Evolutionary conservation across 2,329 filamentous ascomycete species (phyloP).

Genomic region (Didymosphaeria variabile): DNA sequence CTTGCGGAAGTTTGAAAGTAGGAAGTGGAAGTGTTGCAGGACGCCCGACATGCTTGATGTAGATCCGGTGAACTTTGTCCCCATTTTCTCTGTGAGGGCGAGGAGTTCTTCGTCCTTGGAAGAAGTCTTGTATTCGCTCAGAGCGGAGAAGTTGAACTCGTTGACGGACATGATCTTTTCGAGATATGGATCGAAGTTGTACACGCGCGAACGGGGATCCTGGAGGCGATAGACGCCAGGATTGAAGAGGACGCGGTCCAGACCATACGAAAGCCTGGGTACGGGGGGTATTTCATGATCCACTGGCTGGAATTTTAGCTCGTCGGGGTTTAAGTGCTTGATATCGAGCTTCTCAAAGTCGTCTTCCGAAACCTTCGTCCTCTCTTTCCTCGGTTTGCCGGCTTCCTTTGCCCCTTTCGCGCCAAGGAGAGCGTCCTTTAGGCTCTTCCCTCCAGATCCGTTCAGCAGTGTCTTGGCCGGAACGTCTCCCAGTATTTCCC

Average conservation of each 20-base stretch:
- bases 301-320: slow-evolving; percentile 49
- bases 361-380: slow-evolving; percentile 15
- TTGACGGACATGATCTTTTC: slow-evolving; percentile 90
- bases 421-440: slow-evolving; percentile 8
- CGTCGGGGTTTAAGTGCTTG: slow-evolving; percentile 32
- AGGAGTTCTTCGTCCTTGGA: slow-evolving; percentile 80
- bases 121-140: slow-evolving; percentile 90
- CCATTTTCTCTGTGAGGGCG: slow-evolving; percentile 70
- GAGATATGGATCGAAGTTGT: slow-evolving; percentile 96
- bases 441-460: not conserved
- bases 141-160: slow-evolving; percentile 89
- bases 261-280: slow-evolving; percentile 74
- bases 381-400: slow-evolving; percentile 16
- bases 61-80: slow-evolving; percentile 88
- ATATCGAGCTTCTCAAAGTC: slow-evolving; percentile 32
- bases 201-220: slow-evolving; percentile 86
- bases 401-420: not conserved
- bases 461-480: slow-evolving; percentile 12
- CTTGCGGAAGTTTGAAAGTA: slow-evolving; percentile 83
- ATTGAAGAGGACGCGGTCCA: slow-evolving; percentile 95
- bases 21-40: slow-evolving; percentile 89
- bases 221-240: slow-evolving; percentile 86
- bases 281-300: slow-evolving; percentile 61
- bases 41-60: slow-evolving; percentile 95
- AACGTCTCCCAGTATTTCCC: not conserved